Evolutionary conservation across 768 basidiomycete species (phyloP).

Genomic region (Boletus vermiculosoides): DNA sequence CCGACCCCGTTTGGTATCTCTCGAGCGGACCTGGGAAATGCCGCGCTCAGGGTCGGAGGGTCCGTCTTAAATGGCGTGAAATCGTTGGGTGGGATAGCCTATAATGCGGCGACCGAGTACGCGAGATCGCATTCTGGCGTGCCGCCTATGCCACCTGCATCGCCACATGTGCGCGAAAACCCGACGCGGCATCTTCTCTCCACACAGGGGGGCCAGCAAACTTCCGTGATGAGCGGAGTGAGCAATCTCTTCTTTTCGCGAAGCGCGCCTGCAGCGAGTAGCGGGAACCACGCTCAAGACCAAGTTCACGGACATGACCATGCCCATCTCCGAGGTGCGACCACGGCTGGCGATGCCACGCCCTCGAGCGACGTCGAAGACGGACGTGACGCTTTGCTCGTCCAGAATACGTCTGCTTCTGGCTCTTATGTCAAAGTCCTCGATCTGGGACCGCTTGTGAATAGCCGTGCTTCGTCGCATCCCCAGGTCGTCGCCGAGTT

Average conservation of each 20-base stretch:
- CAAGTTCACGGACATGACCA: constrained; percentile 1
- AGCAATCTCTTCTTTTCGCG: constrained; percentile 53
- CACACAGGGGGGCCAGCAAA: constrained; percentile 21
- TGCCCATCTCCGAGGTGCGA: constrained; percentile 17
- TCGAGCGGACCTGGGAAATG: constrained; percentile 50
- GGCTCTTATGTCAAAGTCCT: constrained; percentile 55
- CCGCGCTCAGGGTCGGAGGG: constrained; percentile 60
- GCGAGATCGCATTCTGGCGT: constrained; percentile 35
- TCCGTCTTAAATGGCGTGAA: constrained; percentile 63
- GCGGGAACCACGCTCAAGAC: constrained; percentile 14
- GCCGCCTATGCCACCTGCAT: constrained; percentile 5
- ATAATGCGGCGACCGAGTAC: constrained; percentile 44
- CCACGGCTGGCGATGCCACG: constrained; percentile 7
- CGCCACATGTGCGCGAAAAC: constrained; percentile 2
- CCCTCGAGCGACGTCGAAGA: constrained; percentile 16
- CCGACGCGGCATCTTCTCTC: constrained; percentile 19
- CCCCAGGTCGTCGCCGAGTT: constrained; percentile 47
- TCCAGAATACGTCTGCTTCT: constrained; percentile 16
- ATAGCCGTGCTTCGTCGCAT: constrained; percentile 15
- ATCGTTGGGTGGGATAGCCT: constrained; percentile 60
- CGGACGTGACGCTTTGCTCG: constrained; percentile 3
- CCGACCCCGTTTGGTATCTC: constrained; percentile 34
- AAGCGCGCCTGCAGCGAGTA: constrained; percentile 54
- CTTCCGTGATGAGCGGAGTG: constrained; percentile 27
- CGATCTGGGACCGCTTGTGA: constrained; percentile 46